phyloP scores from a whole-genome alignment of 1,284 basidiomycete genomes.

The Moniliophthora roreri region DNA sequence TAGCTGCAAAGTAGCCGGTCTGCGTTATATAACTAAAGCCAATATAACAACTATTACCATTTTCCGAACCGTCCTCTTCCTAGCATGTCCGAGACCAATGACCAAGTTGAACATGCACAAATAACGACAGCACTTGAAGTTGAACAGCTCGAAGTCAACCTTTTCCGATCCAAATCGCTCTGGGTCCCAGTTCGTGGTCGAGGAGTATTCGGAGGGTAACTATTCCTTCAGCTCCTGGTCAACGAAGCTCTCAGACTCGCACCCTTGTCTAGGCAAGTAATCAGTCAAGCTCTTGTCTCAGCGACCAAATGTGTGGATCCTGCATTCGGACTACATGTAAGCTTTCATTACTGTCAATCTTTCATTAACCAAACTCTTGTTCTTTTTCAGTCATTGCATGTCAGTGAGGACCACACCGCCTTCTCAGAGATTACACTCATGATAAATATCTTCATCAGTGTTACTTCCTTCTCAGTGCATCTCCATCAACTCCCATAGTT shows the following conservation, averaged over 20 bases:
- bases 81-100: conserved; percentile 27
- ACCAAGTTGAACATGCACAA: conserved; percentile 54
- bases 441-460: conserved; percentile 45
- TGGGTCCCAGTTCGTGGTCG: conserved; percentile 66
- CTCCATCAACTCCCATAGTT: conserved; percentile 75
- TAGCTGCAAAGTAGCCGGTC: neutral
- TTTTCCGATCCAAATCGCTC: conserved; percentile 75
- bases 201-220: conserved; percentile 82
- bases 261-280: conserved; percentile 60
- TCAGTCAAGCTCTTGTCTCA: conserved; percentile 82
- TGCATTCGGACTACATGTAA: conserved; percentile 70
- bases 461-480: conserved; percentile 81
- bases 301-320: conserved; percentile 75
- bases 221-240: neutral
- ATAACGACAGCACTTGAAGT: conserved; percentile 74
- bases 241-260: neutral
- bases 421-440: neutral
- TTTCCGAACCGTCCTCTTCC: too few relatives aligned
- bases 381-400: conserved; percentile 15
- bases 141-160: conserved; percentile 75
- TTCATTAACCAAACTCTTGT: conserved; percentile 7
- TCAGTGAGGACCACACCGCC: neutral
- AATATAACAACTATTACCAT: too few relatives aligned
- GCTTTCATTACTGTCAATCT: conserved; percentile 23
- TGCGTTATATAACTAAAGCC: too few relatives aligned